These are phyloP conservation scores for Arabidopsis lyrata DNA, from an alignment of 441 rosid species.

Conservation along the genomic window DNA sequence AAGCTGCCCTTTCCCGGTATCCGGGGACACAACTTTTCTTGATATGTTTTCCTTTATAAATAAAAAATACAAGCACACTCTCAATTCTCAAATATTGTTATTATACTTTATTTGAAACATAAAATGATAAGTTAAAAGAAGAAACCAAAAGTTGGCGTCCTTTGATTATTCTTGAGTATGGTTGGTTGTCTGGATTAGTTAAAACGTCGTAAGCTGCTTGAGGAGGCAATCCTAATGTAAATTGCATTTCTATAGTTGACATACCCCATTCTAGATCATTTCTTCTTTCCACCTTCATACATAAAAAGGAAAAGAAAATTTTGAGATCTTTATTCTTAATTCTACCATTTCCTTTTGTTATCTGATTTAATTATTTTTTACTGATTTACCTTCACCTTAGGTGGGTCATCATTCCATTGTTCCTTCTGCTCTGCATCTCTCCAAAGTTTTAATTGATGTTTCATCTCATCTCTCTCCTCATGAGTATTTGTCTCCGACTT, in stretches of 20 bases:
- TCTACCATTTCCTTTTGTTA: background rate
- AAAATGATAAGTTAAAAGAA: background rate
- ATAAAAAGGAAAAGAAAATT: too few relatives aligned
- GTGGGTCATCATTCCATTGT: background rate
- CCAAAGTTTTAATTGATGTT: background rate
- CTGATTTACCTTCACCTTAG: background rate
- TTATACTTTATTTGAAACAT: background rate
- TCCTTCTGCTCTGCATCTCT: background rate
- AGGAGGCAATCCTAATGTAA: constrained; percentile 74
- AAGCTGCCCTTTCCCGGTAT: constrained; percentile 67
- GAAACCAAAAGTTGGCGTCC: constrained; percentile 38
- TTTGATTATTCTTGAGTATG: constrained; percentile 69
- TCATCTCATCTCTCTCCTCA: background rate
- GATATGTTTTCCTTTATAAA: constrained; percentile 69
- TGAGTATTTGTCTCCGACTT: background rate
- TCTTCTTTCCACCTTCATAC: constrained; percentile 63
- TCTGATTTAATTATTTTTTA: background rate
- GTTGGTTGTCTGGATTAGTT: constrained; percentile 70
- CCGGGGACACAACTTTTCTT: constrained; percentile 55
- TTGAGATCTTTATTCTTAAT: too few relatives aligned
- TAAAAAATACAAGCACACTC: background rate
- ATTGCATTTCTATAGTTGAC: constrained; percentile 39
- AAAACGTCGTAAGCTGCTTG: constrained; percentile 69
- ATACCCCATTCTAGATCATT: constrained; percentile 47
- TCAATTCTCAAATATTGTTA: background rate